Base-by-base conservation (phyloP, 176 grass and related monocot species). In the Chrysopogon serrulatus region DNA sequence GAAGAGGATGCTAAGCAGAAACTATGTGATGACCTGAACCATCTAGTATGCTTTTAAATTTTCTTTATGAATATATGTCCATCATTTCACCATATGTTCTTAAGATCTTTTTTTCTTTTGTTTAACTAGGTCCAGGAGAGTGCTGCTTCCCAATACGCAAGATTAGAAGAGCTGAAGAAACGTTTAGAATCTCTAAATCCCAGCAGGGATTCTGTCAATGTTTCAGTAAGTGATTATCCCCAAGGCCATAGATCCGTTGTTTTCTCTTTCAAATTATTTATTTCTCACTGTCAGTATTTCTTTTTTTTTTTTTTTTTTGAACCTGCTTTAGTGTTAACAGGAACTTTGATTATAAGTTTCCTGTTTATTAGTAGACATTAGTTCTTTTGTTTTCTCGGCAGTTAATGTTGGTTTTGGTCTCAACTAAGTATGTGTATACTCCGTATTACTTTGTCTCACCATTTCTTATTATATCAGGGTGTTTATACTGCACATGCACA, bases 121-220 rank as follows among this genome's bases (percentile, higher is more conserved):
- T 63, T 86, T 82, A 27, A 66, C 81, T 91, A 98, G 96, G 89
- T 98, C 54, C 96, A 95, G 90, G 93, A 93, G 85, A 95, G 91
- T 63, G 91, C 93, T 24, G 85, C 80, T 81, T 82, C 91, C 49
- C 93, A 98, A 81, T 93, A 68, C 88, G 68, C 89, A 51, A 98
- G 93, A 88, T 80, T 98, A 76, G 93, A 95, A 72, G 91, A 98
- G 34, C 81, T 95, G 90, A 98, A 95, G 71, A 95, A 84, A 68
- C 87, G 93, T 63, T 80, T 98, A 78, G 91, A 95, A 71, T 88
- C 87, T 81, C 77, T 98, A 33, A 95, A 95, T 86, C 96, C 91
- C 26, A 82, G 45, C 72, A 90, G 87, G 80, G 70, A 53, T 64
- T 91, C 88, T 73, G 81, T 85, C 32, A 89, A 92, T 85, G 87